Base-by-base conservation (phyloP, 164 flowering plant genomes). In the Sedum album region DNA sequence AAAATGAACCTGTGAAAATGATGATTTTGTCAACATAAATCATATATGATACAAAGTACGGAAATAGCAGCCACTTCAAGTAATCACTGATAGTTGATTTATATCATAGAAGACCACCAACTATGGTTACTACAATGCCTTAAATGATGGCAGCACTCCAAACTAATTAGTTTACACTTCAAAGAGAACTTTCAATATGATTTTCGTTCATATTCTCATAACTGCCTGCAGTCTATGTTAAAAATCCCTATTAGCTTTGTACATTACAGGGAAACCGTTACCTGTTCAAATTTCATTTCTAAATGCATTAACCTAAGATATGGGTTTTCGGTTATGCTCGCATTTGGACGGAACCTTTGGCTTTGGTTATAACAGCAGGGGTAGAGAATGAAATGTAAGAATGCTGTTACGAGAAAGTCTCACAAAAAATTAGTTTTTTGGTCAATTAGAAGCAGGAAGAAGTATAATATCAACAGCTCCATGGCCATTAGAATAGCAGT, bases 1-100 rank as follows among this genome's bases (percentile, higher is more conserved):
- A 75, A 92, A 95, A 85, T 90, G 97, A 31, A 92, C 88, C 99
- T 90, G 83, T 69, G 74, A 61, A 65, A 75, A 25, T 72, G 33
- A 1, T 46, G 20, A 65, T 65, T 7, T 3, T 25, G 28, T 42
- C 26, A 31, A 30, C 28, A 21, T 20, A 31, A 33, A 13, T 23
- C 28, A 21, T 20, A 31, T 42, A 13, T 23, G 25, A 35, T 53
- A 53, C 26, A 33, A 38, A 14, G 30, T 31, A 23, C 36, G 48
- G 65, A 49, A 25, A n/a, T 35, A 30, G 60, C 20, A 21, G 33
- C 30, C 38, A 35, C 38, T 35, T 3, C 7, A 3, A 35, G 3
- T 7, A 35, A 3, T 3, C 5, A 35, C 38, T 35, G 3, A 7
- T 35, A 35, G 3, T 35, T 35, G 38, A 35, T 3, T 35, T 35